phyloP scores from a whole-genome alignment of 352 stramenopile genomes.

The Peronospora farinosa region DNA sequence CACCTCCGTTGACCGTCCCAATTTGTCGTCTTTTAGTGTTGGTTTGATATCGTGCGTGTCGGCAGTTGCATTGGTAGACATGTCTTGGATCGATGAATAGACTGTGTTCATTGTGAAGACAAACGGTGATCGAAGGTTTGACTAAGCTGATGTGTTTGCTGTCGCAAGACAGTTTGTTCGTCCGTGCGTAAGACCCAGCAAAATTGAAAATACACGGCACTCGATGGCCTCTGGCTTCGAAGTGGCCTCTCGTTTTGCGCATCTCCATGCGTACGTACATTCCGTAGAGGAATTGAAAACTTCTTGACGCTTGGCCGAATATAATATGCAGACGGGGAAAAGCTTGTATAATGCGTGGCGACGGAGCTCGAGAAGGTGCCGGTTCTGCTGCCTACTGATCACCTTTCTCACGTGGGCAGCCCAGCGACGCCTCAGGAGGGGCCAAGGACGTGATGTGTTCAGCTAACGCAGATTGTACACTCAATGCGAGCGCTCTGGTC shows the following conservation, averaged over 20 bases:
- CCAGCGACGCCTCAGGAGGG: constrained; percentile 2
- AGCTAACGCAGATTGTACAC: constrained; percentile 11
- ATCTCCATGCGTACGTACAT: constrained; percentile 22
- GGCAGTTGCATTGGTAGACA: constrained; percentile 5
- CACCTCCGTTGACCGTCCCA: constrained; percentile 6
- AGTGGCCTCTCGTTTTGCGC: constrained; percentile 1
- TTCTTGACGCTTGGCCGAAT: constrained; percentile 9
- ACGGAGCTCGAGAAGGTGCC: constrained; percentile 1
- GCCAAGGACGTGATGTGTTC: constrained; percentile 19
- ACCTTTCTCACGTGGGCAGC: constrained; percentile 1
- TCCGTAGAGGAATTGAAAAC: constrained; percentile 19
- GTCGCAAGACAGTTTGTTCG: constrained; percentile 1
- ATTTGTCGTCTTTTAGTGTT: constrained; percentile 9
- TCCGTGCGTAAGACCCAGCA: constrained; percentile 15
- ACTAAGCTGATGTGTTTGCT: not conserved
- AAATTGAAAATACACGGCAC: constrained; percentile 16
- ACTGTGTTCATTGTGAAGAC: constrained; percentile 15
- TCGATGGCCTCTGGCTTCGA: not conserved
- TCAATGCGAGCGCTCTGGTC: constrained; percentile 3
- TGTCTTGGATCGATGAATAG: constrained; percentile 10
- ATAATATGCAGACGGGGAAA: constrained; percentile 5
- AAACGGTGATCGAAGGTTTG: not conserved
- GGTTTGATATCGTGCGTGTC: constrained; percentile 1
- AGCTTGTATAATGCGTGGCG: not conserved
- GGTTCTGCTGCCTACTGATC: not conserved